Conservation (phyloP, 257 asterid genomes). For the Nicotiana noctiflora region DNA sequence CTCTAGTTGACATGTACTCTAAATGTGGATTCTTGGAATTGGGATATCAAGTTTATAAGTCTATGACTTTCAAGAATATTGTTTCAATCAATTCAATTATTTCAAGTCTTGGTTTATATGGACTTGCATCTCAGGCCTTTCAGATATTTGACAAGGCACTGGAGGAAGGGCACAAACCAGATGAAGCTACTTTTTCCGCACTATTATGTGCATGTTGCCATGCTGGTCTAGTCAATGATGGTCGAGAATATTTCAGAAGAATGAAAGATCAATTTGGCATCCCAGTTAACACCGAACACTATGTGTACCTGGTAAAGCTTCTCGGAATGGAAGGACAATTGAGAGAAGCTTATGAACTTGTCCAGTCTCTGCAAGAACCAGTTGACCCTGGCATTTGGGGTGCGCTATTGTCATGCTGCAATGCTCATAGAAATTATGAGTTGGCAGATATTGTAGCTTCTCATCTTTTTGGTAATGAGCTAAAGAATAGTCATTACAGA, state of each 20-base stretch:
- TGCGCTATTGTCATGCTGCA: slow-evolving; percentile 70
- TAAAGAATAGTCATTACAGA: slow-evolving; percentile 27
- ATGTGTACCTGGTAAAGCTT: slow-evolving; percentile 74
- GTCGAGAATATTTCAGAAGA: slow-evolving; percentile 36
- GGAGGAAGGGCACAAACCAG: slow-evolving; percentile 42
- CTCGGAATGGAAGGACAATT: slow-evolving; percentile 73
- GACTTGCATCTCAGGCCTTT: slow-evolving; percentile 52
- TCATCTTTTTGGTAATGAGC: slow-evolving; percentile 27
- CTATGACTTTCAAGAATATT: slow-evolving; percentile 44
- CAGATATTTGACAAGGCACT: slow-evolving; percentile 39
- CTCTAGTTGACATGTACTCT: slow-evolving; percentile 77
- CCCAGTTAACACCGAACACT: slow-evolving; percentile 51
- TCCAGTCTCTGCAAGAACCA: slow-evolving; percentile 36
- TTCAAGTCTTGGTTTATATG: slow-evolving; percentile 55
- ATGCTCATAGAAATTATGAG: slow-evolving; percentile 36
- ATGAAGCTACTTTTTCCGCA: slow-evolving; percentile 58
- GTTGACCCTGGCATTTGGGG: slow-evolving; percentile 67
- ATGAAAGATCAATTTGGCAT: slow-evolving; percentile 52
- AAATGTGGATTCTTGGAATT: slow-evolving; percentile 78
- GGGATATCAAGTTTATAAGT: slow-evolving; percentile 44
- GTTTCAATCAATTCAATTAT: slow-evolving; percentile 57
- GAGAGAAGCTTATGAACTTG: slow-evolving; percentile 53
- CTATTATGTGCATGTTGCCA: slow-evolving; percentile 77
- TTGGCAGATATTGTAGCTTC: slow-evolving; percentile 37
- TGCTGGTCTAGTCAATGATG: slow-evolving; percentile 55